Percentiles rank a stretch among this genome's conserved stretches.
These are phyloP conservation scores for Xylaria sp. DNA, from an alignment of 495 filamentous ascomycete species.

Conservation along the genomic window DNA sequence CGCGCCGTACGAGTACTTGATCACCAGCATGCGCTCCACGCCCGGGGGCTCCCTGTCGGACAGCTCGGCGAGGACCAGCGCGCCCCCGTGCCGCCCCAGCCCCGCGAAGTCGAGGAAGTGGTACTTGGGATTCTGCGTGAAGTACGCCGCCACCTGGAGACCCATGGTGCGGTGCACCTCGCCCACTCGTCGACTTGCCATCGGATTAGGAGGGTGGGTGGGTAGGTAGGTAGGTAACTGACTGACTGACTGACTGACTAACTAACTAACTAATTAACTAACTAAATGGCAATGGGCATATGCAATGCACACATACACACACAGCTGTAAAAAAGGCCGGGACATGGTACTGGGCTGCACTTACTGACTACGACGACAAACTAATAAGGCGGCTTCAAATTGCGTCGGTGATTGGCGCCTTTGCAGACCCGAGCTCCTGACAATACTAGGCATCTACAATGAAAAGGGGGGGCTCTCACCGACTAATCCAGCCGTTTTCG, in stretches of 20 bases:
- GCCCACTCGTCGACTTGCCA: neutral
- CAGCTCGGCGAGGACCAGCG: neutral
- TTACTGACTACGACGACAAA: no score
- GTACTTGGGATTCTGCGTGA: neutral
- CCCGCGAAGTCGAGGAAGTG: conserved; percentile 12
- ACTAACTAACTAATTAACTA: no score
- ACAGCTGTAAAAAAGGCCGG: neutral
- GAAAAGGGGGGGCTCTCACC: neutral
- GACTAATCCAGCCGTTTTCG: neutral
- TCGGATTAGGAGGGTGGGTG: no score
- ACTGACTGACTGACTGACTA: neutral
- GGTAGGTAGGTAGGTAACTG: neutral
- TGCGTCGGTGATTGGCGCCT: neutral
- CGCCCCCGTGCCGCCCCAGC: neutral
- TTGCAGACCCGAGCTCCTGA: neutral
- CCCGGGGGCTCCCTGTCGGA: neutral
- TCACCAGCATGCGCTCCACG: neutral
- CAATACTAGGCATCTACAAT: conserved; percentile 2
- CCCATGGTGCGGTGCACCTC: neutral
- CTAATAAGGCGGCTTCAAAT: no score
- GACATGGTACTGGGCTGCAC: no score
- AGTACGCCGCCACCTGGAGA: neutral
- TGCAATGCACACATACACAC: neutral
- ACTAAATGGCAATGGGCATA: no score
- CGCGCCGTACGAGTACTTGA: conserved; percentile 20